Base-by-base conservation (phyloP, 768 basidiomycete genomes). In the Podaxis sp. region DNA sequence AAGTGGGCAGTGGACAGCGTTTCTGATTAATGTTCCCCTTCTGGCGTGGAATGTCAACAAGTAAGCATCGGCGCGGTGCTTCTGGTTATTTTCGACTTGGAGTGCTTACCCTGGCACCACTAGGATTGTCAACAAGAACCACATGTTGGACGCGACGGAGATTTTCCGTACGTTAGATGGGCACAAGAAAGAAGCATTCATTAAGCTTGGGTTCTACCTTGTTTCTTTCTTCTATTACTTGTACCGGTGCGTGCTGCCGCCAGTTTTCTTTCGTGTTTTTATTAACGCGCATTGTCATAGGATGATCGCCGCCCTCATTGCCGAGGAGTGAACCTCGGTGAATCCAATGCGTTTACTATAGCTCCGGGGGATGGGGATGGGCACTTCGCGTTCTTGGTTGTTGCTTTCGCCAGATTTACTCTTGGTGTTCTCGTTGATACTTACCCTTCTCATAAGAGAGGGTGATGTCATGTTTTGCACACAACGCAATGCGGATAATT, bases 121-220 rank as follows among this genome's bases (percentile, higher is more conserved):
- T 42, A 76, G 76, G 66, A 71, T 74, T 19, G 63, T 75, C 57
- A 88, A 88, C 74, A 93, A 94, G 72, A 89, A 90, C 72, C 96
- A 98, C 80, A 96, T 97, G 93, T 97, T 96, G 71, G 96, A 99
- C 72, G 96, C 96, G 57, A 99, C 96, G 39, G 96, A 99, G 79
- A 99, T 98, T 67, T 99, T 99, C 85, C 87, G 96, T 67, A 93
- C 95, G 52, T 78, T 98, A 46, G 86, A 91, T 3, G 87, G 84
- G 59, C 96, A 99, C 77, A 98, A 98, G 82, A 98, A 94, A 72
- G 96, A 96, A 79, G 87, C 88, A 68, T 96, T 96, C 74, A 84
- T 95, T 78, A 96, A 96, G 79, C 89, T 96, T 57, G 95, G 89
- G 26, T 94, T 94, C 76, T 95, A 94, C 74, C 84, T 94, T 68